Evolutionary conservation across 2,329 filamentous ascomycete species (phyloP), one percentile per base, ranked within the genome.

Genomic region (Neonectria neomacrospora): DNA sequence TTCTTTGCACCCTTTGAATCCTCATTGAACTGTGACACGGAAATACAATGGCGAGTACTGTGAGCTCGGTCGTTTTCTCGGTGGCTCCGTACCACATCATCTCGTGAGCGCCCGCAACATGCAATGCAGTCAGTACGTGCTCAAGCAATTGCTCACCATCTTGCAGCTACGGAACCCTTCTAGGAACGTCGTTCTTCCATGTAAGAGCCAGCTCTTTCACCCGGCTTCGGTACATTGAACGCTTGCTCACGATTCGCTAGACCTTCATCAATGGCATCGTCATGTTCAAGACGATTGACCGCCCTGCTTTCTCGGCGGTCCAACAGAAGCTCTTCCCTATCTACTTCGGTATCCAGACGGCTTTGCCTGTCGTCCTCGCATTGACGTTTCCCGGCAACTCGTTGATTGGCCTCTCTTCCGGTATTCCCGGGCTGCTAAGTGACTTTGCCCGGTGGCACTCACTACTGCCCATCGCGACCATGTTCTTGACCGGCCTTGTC

Each of bases 141-240:
- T 16, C 20, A 16, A 16, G 44, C 42, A 55, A 58, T 47, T 18
- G 63, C 72, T 75, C 66, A 76, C 64, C 55, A 37, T n/a, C 50
- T 54, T 16, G 50, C 70, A 96, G 93, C 76, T 97, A 96, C 80
- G 94, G 93, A 69, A 94, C 93, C 20, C 86, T 98, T 53, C 83
- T 98, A 14, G 96, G 96, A 67, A 90, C 91, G 28, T 91, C 93
- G 41, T 85, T 97, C 77, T 98, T 94, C 80, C 93, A 98, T 77
- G 90, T 91, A 53, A 42, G 68, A 45, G 52, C 32, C 55, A 11
- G 41, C 18, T 37, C 32, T 20, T n/a, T 2, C 22, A 5, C 22
- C 16, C 44, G 6, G 32, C 11, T 10, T 22, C 26, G 11, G 6
- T 11, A 12, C n/a, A n/a, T 14, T 32, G 34, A 16, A 2, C 11